Conservation (phyloP, 2,329 filamentous ascomycete species). For the Venturia nashicola region DNA sequence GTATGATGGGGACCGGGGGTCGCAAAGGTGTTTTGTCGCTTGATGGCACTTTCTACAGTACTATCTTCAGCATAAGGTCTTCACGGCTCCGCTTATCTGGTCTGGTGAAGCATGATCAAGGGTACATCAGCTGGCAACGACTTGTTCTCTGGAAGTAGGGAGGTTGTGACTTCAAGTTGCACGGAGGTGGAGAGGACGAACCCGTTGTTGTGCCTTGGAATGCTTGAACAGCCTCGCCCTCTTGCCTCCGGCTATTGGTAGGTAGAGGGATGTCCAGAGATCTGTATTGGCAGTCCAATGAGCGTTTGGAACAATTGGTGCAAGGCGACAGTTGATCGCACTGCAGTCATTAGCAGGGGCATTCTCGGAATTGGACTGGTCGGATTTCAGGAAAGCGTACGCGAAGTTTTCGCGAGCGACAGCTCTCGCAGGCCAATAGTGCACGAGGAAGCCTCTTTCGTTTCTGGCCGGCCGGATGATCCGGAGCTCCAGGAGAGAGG, state of each 20-base stretch:
- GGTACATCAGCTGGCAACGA: no score
- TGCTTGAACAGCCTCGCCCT: background rate
- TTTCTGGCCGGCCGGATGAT: constrained; percentile 6
- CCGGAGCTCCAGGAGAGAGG: background rate
- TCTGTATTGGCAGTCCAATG: constrained; percentile 3
- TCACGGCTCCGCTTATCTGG: no score
- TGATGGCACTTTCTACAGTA: background rate
- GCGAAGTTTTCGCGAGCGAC: constrained; percentile 5
- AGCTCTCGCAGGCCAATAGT: constrained; percentile 7
- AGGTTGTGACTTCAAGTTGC: no score
- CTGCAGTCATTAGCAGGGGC: background rate
- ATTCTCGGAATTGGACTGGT: no score
- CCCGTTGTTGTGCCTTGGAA: background rate
- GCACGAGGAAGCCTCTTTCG: constrained; percentile 10
- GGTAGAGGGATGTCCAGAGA: constrained; percentile 4
- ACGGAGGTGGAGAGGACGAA: background rate
- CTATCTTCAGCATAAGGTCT: background rate
- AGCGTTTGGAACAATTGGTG: constrained; percentile 6
- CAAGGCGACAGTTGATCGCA: constrained; percentile 8
- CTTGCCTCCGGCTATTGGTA: background rate
- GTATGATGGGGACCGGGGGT: background rate
- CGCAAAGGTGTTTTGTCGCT: background rate
- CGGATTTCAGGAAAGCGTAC: background rate
- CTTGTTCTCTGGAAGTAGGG: no score
- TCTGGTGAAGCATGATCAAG: no score